These are phyloP conservation scores for Kluyveromyces sp. DNA, from an alignment of 1,139 yeast genomes.

Conservation along the genomic window DNA sequence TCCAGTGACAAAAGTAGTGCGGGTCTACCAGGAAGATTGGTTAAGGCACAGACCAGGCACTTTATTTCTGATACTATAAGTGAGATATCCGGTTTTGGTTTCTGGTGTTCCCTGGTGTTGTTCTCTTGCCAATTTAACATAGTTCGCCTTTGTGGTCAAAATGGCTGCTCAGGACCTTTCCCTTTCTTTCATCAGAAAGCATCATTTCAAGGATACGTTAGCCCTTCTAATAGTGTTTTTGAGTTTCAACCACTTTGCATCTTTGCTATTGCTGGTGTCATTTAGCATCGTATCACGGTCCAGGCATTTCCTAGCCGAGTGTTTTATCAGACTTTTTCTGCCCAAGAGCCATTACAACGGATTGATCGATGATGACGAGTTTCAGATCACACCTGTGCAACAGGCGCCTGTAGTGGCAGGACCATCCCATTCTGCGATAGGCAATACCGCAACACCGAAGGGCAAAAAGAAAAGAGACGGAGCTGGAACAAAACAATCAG, in stretches of 20 bases:
- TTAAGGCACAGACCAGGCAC: too few species aligned
- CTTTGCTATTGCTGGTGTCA: constrained; percentile 20
- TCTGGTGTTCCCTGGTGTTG: too few species aligned
- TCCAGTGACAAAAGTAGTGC: too few species aligned
- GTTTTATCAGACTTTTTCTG: constrained; percentile 23
- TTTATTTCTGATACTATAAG: too few species aligned
- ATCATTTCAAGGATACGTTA: constrained; percentile 28
- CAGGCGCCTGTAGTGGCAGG: not conserved
- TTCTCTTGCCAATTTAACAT: too few species aligned
- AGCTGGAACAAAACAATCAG: not conserved
- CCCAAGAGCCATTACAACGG: constrained; percentile 17
- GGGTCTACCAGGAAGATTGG: too few species aligned
- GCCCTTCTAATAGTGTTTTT: constrained; percentile 28
- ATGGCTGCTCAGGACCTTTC: constrained; percentile 1
- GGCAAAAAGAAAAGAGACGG: not conserved
- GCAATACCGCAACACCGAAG: not conserved
- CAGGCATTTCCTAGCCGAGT: constrained; percentile 23
- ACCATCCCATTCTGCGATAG: not conserved
- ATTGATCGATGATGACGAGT: constrained; percentile 3
- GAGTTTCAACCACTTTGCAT: constrained; percentile 26
- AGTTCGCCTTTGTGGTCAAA: not conserved
- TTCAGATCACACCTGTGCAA: constrained; percentile 6
- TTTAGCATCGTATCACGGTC: constrained; percentile 26
- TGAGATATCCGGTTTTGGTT: not conserved
- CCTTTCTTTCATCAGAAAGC: constrained; percentile 18